Conservation (phyloP, 2,329 filamentous ascomycete genomes). For the Colletotrichum nymphaeae region DNA sequence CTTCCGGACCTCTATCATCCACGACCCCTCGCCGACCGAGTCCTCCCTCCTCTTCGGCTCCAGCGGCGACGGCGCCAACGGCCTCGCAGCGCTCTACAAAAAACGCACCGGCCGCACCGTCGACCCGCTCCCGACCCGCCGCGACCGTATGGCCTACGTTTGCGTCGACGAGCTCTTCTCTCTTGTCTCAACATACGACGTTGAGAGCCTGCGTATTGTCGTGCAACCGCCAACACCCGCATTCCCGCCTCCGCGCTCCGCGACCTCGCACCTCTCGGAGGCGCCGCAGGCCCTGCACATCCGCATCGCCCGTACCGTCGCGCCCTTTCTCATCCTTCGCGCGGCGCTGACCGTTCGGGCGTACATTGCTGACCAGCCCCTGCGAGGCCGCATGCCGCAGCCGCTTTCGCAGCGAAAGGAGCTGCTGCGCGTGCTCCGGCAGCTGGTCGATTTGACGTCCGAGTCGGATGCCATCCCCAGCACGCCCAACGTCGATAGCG, state of each 20-base stretch:
- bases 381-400: conserved; percentile 90
- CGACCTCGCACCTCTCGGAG: conserved; percentile 39
- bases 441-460: conserved; percentile 75
- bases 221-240: conserved; percentile 58
- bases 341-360: conserved; percentile 83
- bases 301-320: conserved; percentile 78
- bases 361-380: conserved; percentile 91
- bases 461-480: conserved; percentile 77
- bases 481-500: conserved; percentile 62
- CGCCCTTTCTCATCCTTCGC: conserved; percentile 85
- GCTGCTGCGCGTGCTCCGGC: conserved; percentile 76
- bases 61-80: conserved; percentile 52
- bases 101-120: conserved; percentile 79
- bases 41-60: conserved; percentile 63
- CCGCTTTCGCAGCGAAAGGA: conserved; percentile 85
- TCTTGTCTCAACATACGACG: conserved; percentile 67
- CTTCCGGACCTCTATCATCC: conserved; percentile 85
- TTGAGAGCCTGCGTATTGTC: conserved; percentile 49
- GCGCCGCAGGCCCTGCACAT: conserved; percentile 53
- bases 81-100: conserved; percentile 72
- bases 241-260: conserved; percentile 43
- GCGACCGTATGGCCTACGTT: conserved; percentile 80
- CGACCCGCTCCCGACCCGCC: conserved; percentile 71
- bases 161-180: conserved; percentile 84
- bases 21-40: conserved; percentile 69